A percentile compares a stretch with the other conserved stretches of the same genome.
These are phyloP conservation scores for Plasmodium billcollinsi DNA, from an alignment of 169 alveolate genomes.

Conservation along the genomic window DNA sequence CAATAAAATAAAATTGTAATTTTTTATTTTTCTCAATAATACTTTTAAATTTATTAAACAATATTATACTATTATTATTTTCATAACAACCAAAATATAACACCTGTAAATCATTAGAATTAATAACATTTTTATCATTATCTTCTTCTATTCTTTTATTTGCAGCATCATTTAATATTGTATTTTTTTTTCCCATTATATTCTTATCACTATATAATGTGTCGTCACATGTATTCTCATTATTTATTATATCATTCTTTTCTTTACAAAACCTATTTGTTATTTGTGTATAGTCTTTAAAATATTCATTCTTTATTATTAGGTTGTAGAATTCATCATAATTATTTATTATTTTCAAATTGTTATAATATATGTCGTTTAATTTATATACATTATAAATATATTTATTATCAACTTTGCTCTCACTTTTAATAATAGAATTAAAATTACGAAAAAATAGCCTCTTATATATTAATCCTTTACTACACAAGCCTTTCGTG, in stretches of 20 bases:
- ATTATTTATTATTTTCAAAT: constrained; percentile 61
- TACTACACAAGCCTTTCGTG: too few species aligned
- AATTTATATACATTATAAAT: constrained; percentile 62
- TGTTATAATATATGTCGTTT: constrained; percentile 46
- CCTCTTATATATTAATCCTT: too few species aligned
- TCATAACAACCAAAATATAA: constrained; percentile 73
- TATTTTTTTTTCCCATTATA: constrained; percentile 14
- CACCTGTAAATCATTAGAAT: constrained; percentile 56
- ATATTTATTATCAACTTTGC: constrained; percentile 29
- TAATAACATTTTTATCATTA: constrained; percentile 47
- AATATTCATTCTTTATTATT: constrained; percentile 66
- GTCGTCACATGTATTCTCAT: neutral
- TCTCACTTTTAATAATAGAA: too few species aligned
- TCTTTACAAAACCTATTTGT: neutral
- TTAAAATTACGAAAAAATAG: too few species aligned
- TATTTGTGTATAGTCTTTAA: constrained; percentile 52
- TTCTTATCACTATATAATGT: constrained; percentile 5
- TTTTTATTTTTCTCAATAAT: constrained; percentile 67
- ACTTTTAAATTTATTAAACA: constrained; percentile 66
- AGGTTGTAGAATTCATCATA: constrained; percentile 65
- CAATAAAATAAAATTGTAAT: constrained; percentile 64
- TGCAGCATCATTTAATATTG: constrained; percentile 9
- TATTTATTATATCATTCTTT: neutral
- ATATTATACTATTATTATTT: constrained; percentile 47
- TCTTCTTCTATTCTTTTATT: constrained; percentile 9